Conservation (phyloP, 495 filamentous ascomycete genomes). For the Oidiodendron maius region DNA sequence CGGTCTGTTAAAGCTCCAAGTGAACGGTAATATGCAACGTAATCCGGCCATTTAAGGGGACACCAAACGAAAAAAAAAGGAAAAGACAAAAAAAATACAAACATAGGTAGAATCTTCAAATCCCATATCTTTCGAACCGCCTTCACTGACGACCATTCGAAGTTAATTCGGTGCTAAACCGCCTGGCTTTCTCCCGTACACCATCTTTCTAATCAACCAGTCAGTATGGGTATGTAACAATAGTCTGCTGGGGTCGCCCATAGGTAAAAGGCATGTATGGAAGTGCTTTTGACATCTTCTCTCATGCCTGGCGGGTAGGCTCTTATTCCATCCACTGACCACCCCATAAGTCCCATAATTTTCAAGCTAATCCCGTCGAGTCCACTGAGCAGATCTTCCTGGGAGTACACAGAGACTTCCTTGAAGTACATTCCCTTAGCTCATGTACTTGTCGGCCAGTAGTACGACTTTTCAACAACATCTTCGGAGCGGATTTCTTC, state of each 20-base stretch:
- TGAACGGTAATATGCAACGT: too few species aligned
- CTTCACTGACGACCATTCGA: too few species aligned
- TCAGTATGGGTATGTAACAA: neutral
- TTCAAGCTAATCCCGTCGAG: constrained; percentile 8
- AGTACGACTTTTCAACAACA: constrained; percentile 11
- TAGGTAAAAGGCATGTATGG: constrained; percentile 34
- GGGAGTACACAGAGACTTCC: neutral
- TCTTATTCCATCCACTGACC: constrained; percentile 36
- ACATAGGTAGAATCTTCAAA: too few species aligned
- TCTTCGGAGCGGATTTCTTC: constrained; percentile 39
- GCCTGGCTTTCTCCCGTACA: constrained; percentile 11
- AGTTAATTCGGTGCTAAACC: too few species aligned
- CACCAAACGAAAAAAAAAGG: too few species aligned
- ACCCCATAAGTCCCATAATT: constrained; percentile 33
- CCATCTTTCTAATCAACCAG: constrained; percentile 4
- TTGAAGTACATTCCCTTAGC: constrained; percentile 24
- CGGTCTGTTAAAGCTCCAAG: too few species aligned
- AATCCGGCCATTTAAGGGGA: too few species aligned
- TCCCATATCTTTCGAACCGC: too few species aligned
- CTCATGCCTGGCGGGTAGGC: constrained; percentile 40
- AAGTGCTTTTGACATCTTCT: constrained; percentile 38
- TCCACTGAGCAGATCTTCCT: constrained; percentile 31
- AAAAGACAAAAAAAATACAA: too few species aligned
- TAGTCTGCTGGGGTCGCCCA: constrained; percentile 6
- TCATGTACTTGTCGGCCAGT: constrained; percentile 11